Conservation (phyloP, 345 rosid species). For the Linum usitatissimum region DNA sequence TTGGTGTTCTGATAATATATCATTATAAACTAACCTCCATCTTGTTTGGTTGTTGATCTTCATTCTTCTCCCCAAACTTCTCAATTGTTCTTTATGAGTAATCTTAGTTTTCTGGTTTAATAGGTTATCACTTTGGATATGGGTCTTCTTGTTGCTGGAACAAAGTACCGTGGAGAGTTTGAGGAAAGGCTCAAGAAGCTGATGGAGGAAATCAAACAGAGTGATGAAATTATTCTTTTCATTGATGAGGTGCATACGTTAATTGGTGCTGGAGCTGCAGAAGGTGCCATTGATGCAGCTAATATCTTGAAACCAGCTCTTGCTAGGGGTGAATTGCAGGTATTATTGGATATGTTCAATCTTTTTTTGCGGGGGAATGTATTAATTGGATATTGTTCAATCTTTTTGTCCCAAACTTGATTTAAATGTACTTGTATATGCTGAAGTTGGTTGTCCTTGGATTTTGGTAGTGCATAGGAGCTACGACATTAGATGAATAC, state of each 20-base stretch:
- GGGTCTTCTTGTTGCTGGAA: conserved; percentile 99
- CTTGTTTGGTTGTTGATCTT: neutral
- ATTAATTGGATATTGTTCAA: neutral
- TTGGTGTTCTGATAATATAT: neutral
- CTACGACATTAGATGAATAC: conserved; percentile 95
- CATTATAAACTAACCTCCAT: neutral
- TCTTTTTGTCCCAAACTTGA: neutral
- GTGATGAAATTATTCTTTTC: conserved; percentile 91
- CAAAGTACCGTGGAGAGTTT: conserved; percentile 94
- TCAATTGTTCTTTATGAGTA: neutral
- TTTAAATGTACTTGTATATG: no score
- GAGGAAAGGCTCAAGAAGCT: conserved; percentile 97
- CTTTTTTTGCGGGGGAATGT: neutral
- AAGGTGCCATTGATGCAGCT: conserved; percentile 99
- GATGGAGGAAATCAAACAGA: conserved; percentile 99
- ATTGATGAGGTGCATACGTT: conserved; percentile 98
- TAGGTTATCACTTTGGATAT: conserved; percentile 97
- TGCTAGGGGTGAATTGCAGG: conserved; percentile 99
- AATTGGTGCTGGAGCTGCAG: conserved; percentile 99
- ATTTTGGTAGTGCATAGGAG: conserved; percentile 86
- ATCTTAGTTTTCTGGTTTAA: neutral
- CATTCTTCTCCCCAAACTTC: neutral
- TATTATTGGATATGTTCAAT: conserved; percentile 13
- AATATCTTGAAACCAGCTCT: conserved; percentile 98
- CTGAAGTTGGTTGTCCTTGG: neutral